phyloP scores from a whole-genome alignment of 2,329 filamentous ascomycete species.

The Stemphylium lycopersici region DNA sequence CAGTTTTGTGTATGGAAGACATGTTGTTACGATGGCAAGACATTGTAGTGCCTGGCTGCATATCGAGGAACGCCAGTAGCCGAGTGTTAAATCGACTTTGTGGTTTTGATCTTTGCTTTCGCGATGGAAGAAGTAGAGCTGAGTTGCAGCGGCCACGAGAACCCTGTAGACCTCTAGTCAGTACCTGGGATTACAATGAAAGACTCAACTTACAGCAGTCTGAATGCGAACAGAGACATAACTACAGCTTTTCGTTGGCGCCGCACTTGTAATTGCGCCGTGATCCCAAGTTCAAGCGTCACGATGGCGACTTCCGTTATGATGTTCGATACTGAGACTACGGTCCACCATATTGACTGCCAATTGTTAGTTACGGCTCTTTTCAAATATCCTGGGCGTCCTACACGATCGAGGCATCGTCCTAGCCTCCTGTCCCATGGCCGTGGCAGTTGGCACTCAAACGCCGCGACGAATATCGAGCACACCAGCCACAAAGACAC shows the following conservation, averaged over 20 bases:
- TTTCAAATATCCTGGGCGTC: neutral
- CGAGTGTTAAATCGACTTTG: slow-evolving; percentile 30
- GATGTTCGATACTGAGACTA: slow-evolving; percentile 22
- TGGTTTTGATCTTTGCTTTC: slow-evolving; percentile 14
- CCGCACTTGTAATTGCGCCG: slow-evolving; percentile 20
- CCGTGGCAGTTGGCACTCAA: slow-evolving; percentile 23
- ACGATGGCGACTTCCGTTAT: slow-evolving; percentile 30
- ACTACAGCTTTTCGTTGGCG: slow-evolving; percentile 22
- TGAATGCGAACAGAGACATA: slow-evolving; percentile 28
- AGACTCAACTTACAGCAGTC: slow-evolving; percentile 19
- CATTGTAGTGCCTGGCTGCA: slow-evolving; percentile 34
- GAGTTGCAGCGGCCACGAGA: slow-evolving; percentile 17
- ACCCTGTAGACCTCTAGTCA: slow-evolving; percentile 15
- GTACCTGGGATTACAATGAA: neutral
- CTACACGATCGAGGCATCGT: slow-evolving; percentile 24
- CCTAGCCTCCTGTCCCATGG: slow-evolving; percentile 24
- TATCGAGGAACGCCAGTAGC: slow-evolving; percentile 35
- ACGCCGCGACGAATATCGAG: slow-evolving; percentile 20
- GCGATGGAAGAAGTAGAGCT: slow-evolving; percentile 23
- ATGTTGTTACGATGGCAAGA: slow-evolving; percentile 35
- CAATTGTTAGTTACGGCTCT: neutral
- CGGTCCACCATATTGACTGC: slow-evolving; percentile 29
- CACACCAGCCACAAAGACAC: slow-evolving; percentile 21
- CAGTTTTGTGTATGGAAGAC: slow-evolving; percentile 36
- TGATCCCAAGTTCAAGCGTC: slow-evolving; percentile 26